Base-by-base conservation (phyloP, 495 filamentous ascomycete genomes). In the Chaetomium fimeti region DNA sequence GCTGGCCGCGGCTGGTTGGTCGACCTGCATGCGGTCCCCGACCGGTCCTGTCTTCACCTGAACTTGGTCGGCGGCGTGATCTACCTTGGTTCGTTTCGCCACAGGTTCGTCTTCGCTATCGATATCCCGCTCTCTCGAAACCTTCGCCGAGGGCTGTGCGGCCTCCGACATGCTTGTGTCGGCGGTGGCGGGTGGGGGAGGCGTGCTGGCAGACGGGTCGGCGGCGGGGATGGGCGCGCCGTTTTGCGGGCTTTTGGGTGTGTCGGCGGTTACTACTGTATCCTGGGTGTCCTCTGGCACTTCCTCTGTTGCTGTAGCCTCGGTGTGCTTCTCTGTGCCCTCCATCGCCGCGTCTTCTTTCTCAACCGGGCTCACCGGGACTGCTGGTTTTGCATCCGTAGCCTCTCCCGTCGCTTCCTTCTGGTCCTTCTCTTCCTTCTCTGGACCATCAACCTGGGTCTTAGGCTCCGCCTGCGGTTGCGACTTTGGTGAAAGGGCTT, bases 101-200 rank as follows among this genome's bases (percentile, higher is more conserved):
- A 86, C 85, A 22, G 88, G 90, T 65, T 89, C 90, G n/a, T 91
- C 88, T 42, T 81, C 82, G 40, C 77, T 80, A 61, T 92, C 85
- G 40, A 85, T 87, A 18, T 93, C 90, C 0, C 91, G 87, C 65
- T 90, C 89, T 11, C 90, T 83, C 0, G 85, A 78, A 3, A 87
- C 54, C 73, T 91, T 92, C 3, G 76, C 72, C 0, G 76, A 65
- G 0, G 73, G 57, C 28, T 70, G 66, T 13, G 71, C 65, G 2
- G 72, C 65, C 20, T 79, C 78, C 0, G 75, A 67, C 69, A 77
- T 76, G 49, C 74, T 76, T 5, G 71, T 72, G 42, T 81, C 79
- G 4, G 66, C 70, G 1, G 71, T 68, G 1, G 66, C 24, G 0
- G 68, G 61, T 11, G 67, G 68, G 8, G 67, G 51, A 2, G 71